phyloP scores from a whole-genome alignment of 257 asterid genomes.

The Solanum corneliomulleri region DNA sequence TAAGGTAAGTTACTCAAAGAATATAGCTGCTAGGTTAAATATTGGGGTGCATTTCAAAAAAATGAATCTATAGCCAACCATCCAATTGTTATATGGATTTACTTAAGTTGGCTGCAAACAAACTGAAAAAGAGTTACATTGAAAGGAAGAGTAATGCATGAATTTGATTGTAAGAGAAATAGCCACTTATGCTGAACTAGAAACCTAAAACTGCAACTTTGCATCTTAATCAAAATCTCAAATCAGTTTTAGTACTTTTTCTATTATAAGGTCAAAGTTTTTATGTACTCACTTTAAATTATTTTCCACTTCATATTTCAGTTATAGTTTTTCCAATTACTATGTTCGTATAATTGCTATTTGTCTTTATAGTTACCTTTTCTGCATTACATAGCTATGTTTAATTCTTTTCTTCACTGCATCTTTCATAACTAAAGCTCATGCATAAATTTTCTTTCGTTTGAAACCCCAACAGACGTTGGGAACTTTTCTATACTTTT shows the following conservation, averaged over 20 bases:
- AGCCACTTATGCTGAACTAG: neutral
- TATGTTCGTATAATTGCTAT: neutral
- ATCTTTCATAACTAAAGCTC: neutral
- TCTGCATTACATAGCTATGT: neutral
- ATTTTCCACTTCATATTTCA: neutral
- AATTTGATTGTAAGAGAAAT: neutral
- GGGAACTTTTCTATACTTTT: neutral
- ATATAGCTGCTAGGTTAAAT: neutral
- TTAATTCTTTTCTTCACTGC: neutral
- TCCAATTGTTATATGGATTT: neutral
- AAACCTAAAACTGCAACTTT: neutral
- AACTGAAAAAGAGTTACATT: neutral
- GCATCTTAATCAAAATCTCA: neutral
- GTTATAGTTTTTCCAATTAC: neutral
- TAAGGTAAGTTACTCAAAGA: neutral
- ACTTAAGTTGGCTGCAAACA: neutral
- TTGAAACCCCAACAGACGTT: neutral
- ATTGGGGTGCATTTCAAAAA: neutral
- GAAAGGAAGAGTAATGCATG: neutral
- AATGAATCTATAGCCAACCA: neutral
- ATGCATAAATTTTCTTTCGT: neutral
- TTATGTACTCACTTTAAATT: neutral
- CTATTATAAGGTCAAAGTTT: neutral
- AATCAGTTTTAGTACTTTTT: neutral
- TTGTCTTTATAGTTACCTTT: neutral